Evolutionary conservation across 2,329 filamentous ascomycete genomes (phyloP).

Genomic region (Talaromyces sp.): DNA sequence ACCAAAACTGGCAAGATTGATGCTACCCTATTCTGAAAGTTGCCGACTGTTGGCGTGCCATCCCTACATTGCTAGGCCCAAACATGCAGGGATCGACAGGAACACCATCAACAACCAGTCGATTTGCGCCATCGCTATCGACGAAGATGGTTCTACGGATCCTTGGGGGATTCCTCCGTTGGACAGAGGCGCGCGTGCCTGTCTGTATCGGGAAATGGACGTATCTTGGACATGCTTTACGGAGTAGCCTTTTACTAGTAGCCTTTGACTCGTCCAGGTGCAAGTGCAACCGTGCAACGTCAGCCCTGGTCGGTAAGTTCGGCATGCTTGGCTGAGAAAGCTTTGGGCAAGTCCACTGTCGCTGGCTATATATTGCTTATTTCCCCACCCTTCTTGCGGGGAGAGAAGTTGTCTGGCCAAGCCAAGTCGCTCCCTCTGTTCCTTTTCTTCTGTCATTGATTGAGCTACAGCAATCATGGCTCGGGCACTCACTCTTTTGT

Average conservation of each 20-base stretch:
- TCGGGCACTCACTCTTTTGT: slow-evolving; percentile 9
- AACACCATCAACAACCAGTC: not conserved
- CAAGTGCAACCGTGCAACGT: not conserved
- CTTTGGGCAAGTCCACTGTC: not conserved
- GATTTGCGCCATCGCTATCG: not conserved
- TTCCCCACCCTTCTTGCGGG: not conserved
- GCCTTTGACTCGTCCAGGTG: not conserved
- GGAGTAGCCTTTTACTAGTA: too few species aligned
- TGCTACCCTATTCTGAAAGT: slow-evolving; percentile 6
- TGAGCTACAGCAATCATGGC: slow-evolving; percentile 4
- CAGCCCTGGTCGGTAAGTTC: not conserved
- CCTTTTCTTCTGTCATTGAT: not conserved
- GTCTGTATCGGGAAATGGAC: not conserved
- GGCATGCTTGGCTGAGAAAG: not conserved
- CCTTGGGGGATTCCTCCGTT: not conserved
- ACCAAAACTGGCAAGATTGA: not conserved
- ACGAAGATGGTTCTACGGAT: not conserved
- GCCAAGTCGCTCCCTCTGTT: slow-evolving; percentile 1
- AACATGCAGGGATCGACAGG: slow-evolving; percentile 12
- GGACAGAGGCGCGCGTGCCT: not conserved
- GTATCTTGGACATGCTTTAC: not conserved
- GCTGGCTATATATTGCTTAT: not conserved
- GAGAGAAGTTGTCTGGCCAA: not conserved
- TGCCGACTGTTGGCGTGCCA: not conserved
- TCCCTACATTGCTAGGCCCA: slow-evolving; percentile 5